phyloP scores from a whole-genome alignment of 1,284 basidiomycete genomes.

The Testicularia cyperi region DNA sequence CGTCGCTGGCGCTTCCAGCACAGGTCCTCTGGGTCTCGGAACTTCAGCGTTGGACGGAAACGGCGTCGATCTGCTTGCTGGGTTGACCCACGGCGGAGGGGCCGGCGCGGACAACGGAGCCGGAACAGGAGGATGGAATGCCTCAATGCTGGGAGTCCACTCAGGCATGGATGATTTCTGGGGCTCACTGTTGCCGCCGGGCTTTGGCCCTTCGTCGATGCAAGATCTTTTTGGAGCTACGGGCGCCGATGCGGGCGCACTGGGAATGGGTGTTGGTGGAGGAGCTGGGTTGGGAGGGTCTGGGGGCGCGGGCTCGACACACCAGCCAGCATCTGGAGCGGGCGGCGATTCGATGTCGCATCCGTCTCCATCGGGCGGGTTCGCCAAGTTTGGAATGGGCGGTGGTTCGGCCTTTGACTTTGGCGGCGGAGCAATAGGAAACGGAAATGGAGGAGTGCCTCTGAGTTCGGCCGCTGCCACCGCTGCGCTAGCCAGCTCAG shows the following conservation, averaged over 20 bases:
- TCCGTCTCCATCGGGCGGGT: too few species aligned
- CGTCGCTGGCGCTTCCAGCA: too few species aligned
- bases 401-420: slow-evolving; percentile 38
- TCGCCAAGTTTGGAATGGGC: slow-evolving; percentile 42
- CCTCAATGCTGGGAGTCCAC: slow-evolving; percentile 16
- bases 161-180: slow-evolving; percentile 48
- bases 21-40: too few species aligned
- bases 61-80: too few species aligned
- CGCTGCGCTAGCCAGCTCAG: slow-evolving; percentile 10
- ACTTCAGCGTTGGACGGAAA: too few species aligned
- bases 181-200: slow-evolving; percentile 46
- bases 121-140: slow-evolving; percentile 13
- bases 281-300: too few species aligned
- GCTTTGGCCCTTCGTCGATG: slow-evolving; percentile 38
- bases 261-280: too few species aligned
- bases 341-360: too few species aligned
- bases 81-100: not conserved
- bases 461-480: slow-evolving; percentile 17
- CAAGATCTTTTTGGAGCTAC: slow-evolving; percentile 33
- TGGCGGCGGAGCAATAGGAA: slow-evolving; percentile 35
- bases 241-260: not conserved
- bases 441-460: slow-evolving; percentile 35
- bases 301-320: slow-evolving; percentile 6
- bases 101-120: not conserved
- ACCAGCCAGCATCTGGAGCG: too few species aligned